Evolutionary conservation across 208 protist species (phyloP), one percentile per base, ranked within the genome.

Genomic region (Trypanosoma platydactyli): DNA sequence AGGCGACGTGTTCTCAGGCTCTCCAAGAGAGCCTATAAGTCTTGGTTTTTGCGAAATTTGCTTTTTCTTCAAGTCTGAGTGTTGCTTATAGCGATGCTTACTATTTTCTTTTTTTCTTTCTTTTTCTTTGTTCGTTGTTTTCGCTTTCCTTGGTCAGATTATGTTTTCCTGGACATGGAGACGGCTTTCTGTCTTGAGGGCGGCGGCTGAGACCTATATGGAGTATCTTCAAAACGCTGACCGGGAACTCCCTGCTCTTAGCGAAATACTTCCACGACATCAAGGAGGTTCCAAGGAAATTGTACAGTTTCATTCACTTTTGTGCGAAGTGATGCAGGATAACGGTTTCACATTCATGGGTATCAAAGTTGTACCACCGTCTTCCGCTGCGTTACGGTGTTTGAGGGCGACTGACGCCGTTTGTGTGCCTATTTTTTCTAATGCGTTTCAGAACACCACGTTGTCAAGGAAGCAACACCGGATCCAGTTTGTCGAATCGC

Each of bases 351-450:
- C 80, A 18, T 79, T 91, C 56, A 68, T 81, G 22, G 89, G 89
- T 18, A 71, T 95, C 30, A 91, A 95, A 35, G 82, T 95, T 18
- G 60, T 90, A 1, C 79, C 86, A 9, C 76, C 80, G 25, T 70
- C 71, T 18, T 42, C 77, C 41, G 76, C 82, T 50, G 51, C 78
- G 12, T 68, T 91, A 2, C 68, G 66, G 45, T 73, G 61, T 27
- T 72, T 92, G 9, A 72, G 76, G 25, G 80, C 62, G 18, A 79
- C 76, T 3, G 59, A 81, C 15, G 45, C 81, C 20, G 63, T 91
- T 20, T 92, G 84, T 60, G 64, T 80, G 16, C 89, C 89, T 24
- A 48, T 95, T 33, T 93, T 95, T 68, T 73, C 76, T n/a, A 83
- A 77, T 63, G 46, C 81, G 48, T 75, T 83, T 54, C 69, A 71